Conservation (phyloP, 2,329 filamentous ascomycete species). For the Neofusicoccum umdonicola region DNA sequence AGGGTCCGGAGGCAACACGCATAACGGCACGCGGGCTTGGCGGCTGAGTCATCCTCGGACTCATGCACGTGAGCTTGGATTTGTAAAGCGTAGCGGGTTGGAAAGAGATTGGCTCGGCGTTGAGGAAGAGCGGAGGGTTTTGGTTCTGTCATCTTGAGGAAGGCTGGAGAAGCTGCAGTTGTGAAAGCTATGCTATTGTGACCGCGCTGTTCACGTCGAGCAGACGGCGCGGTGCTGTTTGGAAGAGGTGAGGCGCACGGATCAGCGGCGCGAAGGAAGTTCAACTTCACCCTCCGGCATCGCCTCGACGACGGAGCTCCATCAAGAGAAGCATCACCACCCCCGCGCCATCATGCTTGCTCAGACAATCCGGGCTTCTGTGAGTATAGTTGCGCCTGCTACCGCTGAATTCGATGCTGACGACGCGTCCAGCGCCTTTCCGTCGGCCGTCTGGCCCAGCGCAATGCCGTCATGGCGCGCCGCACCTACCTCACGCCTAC, state of each 20-base stretch:
- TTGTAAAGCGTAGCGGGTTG: neutral
- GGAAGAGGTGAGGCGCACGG: neutral
- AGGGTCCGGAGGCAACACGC: neutral
- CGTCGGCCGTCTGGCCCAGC: conserved; percentile 59
- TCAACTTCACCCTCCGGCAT: conserved; percentile 15
- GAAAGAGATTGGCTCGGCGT: neutral
- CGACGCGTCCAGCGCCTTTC: conserved; percentile 54
- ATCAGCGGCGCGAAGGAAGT: conserved; percentile 11
- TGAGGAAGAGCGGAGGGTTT: neutral
- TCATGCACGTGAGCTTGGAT: neutral
- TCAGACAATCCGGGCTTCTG: conserved; percentile 61
- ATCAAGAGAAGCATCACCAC: conserved; percentile 17
- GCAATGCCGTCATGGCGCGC: conserved; percentile 55
- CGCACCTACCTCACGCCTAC: conserved; percentile 64
- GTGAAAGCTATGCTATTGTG: neutral
- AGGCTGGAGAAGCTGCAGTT: neutral
- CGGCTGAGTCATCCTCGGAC: neutral
- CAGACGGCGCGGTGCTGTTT: neutral
- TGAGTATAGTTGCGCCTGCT: conserved; percentile 34
- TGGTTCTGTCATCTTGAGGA: neutral
- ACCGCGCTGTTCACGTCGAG: neutral
- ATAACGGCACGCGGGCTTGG: neutral
- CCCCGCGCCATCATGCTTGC: conserved; percentile 54
- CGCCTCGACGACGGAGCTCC: conserved; percentile 21
- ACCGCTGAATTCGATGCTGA: conserved; percentile 5